Conservation (phyloP, 306 rosid species). For the Prunus armeniaca region DNA sequence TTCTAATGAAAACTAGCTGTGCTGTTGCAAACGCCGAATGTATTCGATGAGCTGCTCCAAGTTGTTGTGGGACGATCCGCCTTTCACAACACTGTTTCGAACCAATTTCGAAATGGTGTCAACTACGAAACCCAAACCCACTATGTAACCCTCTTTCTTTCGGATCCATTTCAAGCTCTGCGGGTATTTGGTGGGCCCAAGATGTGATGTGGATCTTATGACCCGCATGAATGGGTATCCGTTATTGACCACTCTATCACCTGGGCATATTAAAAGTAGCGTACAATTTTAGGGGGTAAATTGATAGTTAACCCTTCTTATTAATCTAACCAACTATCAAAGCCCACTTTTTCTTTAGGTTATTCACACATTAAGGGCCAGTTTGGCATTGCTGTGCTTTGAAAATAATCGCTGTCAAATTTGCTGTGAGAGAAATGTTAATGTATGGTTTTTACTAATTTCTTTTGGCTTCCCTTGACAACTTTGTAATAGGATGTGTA, state of each 20-base stretch:
- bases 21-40: neutral
- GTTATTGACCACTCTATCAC: constrained; percentile 5
- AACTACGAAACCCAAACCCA: constrained; percentile 33
- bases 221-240: constrained; percentile 3
- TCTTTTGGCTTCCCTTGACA: too few relatives aligned
- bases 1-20: too few relatives aligned
- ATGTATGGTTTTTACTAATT: too few relatives aligned
- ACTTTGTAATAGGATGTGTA: too few relatives aligned
- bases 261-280: neutral
- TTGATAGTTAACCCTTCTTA: too few relatives aligned
- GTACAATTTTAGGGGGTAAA: too few relatives aligned
- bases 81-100: neutral
- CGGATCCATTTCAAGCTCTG: constrained; percentile 11
- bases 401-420: too few relatives aligned
- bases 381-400: too few relatives aligned
- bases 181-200: neutral
- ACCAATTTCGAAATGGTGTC: constrained; percentile 12
- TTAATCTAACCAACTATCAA: too few relatives aligned
- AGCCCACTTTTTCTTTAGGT: too few relatives aligned
- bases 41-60: constrained; percentile 14
- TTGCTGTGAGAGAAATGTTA: too few relatives aligned
- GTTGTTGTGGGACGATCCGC: constrained; percentile 23
- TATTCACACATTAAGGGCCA: too few relatives aligned
- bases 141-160: neutral
- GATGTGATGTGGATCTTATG: neutral